A percentile compares a stretch with the other conserved stretches of the same genome.
These are phyloP conservation scores for Stylonectria norvegica DNA, from an alignment of 2,329 filamentous ascomycete genomes.

Conservation along the genomic window DNA sequence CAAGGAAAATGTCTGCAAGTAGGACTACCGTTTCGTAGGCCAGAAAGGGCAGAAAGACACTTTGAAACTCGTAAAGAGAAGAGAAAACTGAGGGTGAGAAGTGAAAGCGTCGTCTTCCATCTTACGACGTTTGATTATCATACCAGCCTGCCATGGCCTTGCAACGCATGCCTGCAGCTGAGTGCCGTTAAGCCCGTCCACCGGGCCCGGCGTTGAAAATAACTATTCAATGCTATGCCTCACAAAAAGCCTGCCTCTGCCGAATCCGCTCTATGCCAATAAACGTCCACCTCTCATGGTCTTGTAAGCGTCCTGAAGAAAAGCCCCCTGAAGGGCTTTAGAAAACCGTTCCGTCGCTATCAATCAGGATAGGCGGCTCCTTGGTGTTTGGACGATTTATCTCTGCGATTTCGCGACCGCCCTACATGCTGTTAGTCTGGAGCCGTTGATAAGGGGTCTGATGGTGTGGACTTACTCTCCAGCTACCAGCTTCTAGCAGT, in stretches of 20 bases:
- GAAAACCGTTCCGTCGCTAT: conserved; percentile 95
- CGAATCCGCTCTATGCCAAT: conserved; percentile 5
- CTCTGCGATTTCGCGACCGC: conserved; percentile 92
- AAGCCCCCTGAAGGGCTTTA: too few relatives aligned
- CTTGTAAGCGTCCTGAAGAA: conserved; percentile 14
- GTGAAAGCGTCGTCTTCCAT: conserved; percentile 11
- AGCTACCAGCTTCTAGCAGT: conserved; percentile 91
- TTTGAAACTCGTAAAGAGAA: too few relatives aligned
- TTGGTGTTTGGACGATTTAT: conserved; percentile 94
- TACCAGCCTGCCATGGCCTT: conserved; percentile 16
- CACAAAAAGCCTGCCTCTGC: conserved; percentile 11
- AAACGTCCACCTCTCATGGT: conserved; percentile 22
- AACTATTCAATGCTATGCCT: conserved; percentile 18
- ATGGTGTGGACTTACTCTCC: conserved; percentile 68
- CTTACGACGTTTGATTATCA: conserved; percentile 21
- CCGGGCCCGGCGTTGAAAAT: background rate
- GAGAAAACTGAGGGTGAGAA: too few relatives aligned
- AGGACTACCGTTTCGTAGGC: too few relatives aligned
- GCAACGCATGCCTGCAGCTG: conserved; percentile 15
- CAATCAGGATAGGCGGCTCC: conserved; percentile 91
- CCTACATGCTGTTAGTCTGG: conserved; percentile 45
- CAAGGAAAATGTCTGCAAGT: too few relatives aligned
- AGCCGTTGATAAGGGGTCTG: background rate
- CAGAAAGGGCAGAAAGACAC: too few relatives aligned
- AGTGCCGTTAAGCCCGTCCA: conserved; percentile 7